Percentiles rank a stretch among this genome's conserved stretches.
Conservation (phyloP, 768 basidiomycete genomes). For the Kwoniella europaea region DNA sequence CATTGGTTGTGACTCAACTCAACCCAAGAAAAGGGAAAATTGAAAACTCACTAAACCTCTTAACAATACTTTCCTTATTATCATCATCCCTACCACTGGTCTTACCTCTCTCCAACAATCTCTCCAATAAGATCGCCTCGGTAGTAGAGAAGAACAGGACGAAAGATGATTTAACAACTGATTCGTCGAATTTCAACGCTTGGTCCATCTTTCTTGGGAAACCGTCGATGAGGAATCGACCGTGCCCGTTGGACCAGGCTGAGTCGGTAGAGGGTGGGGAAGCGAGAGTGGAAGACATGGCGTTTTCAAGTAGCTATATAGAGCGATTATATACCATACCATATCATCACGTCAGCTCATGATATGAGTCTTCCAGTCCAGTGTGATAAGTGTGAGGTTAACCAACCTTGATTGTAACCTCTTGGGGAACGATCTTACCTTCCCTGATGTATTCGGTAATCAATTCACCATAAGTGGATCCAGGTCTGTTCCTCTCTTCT, state of each 20-base stretch:
- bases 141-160: conserved; percentile 87
- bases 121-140: conserved; percentile 81
- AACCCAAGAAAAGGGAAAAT: no score
- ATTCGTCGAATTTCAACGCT: conserved; percentile 84
- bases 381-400: no score
- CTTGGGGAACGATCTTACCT: conserved; percentile 93
- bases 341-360: no score
- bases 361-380: no score
- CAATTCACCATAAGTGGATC: conserved; percentile 78
- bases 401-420: conserved; percentile 89
- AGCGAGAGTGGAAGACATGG: conserved; percentile 73
- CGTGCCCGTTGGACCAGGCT: conserved; percentile 73
- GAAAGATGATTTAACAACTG: conserved; percentile 77
- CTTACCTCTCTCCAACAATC: conserved; percentile 86
- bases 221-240: conserved; percentile 93
- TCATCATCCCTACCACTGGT: conserved; percentile 96
- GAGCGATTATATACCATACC: no score
- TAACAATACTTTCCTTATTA: conserved; percentile 90
- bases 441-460: conserved; percentile 88
- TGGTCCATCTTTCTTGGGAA: conserved; percentile 99
- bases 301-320: conserved; percentile 78
- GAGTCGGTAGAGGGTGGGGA: conserved; percentile 41
- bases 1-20: no score
- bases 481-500: conserved; percentile 85
- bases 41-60: conserved; percentile 92